Evolutionary conservation across 352 stramenopile species (phyloP).

Genomic region (Globisporangium emineosum): DNA sequence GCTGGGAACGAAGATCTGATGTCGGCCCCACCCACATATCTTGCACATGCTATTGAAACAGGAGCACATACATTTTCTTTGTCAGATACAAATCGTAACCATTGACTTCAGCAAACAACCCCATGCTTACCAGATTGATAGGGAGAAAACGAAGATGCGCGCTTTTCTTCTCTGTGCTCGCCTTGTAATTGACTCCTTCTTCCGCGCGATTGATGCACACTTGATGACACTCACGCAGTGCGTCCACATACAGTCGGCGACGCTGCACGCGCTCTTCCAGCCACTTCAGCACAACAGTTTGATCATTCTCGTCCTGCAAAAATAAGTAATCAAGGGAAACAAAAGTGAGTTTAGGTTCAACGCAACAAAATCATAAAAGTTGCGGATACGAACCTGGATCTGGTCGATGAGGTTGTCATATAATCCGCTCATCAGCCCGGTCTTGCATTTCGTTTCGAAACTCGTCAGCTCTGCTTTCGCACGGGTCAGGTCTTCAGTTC

Average conservation of each 20-base stretch:
- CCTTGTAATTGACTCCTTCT: conserved; percentile 76
- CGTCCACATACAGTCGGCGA: conserved; percentile 65
- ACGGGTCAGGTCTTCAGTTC: conserved; percentile 43
- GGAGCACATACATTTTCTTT: neutral
- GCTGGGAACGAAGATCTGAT: conserved; percentile 60
- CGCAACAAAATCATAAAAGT: neutral
- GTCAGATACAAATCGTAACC: neutral
- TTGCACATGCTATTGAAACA: conserved; percentile 54
- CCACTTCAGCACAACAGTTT: conserved; percentile 67
- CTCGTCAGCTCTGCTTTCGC: conserved; percentile 46
- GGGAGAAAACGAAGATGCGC: conserved; percentile 67
- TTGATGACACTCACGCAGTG: conserved; percentile 64
- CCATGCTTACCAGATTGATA: conserved; percentile 57
- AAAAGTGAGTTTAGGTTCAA: neutral
- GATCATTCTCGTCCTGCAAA: conserved; percentile 60
- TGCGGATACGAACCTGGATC: conserved; percentile 38
- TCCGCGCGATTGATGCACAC: conserved; percentile 63
- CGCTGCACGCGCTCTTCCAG: conserved; percentile 68
- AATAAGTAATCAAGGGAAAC: neutral
- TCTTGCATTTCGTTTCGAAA: conserved; percentile 69
- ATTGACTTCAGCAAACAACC: neutral
- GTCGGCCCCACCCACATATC: conserved; percentile 82
- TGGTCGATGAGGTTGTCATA: conserved; percentile 88
- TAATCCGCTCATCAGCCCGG: conserved; percentile 47
- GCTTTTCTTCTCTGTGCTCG: conserved; percentile 83